phyloP scores from a whole-genome alignment of 2,329 filamentous ascomycete genomes.

The Ascochyta lentis region DNA sequence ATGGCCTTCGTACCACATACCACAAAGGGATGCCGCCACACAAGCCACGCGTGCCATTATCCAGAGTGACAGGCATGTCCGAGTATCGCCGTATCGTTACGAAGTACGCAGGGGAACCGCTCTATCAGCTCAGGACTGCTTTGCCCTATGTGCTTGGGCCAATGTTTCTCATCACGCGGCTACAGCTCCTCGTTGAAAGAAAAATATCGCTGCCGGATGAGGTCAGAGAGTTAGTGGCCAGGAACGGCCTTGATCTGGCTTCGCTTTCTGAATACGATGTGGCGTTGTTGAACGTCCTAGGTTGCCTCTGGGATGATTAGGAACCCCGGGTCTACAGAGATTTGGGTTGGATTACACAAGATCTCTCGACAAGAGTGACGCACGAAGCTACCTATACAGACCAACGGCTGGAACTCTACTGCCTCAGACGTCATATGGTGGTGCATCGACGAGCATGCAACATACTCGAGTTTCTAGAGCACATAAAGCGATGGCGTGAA shows the following conservation, averaged over 20 bases:
- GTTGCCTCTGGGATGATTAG: slow-evolving; percentile 13
- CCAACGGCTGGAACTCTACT: slow-evolving; percentile 5
- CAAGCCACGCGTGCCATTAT: neutral
- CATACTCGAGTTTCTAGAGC: slow-evolving; percentile 12
- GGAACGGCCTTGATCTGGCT: neutral
- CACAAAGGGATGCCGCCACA: neutral
- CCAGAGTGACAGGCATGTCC: neutral
- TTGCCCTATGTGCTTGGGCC: slow-evolving; percentile 12
- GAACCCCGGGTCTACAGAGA: neutral
- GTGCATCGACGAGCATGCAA: slow-evolving; percentile 10
- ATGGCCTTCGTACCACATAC: slow-evolving; percentile 1
- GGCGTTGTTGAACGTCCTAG: slow-evolving; percentile 5
- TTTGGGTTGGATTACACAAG: neutral
- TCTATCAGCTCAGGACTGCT: slow-evolving; percentile 6
- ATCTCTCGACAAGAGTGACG: neutral
- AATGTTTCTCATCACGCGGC: neutral
- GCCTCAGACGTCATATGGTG: slow-evolving; percentile 2
- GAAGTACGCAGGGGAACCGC: slow-evolving; percentile 5
- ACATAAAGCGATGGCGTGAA: slow-evolving; percentile 10
- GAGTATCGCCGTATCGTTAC: neutral
- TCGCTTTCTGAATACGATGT: slow-evolving; percentile 2
- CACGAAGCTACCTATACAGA: neutral
- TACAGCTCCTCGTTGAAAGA: slow-evolving; percentile 10
- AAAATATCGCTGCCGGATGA: neutral
- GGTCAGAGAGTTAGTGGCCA: neutral